A percentile compares a stretch with the other conserved stretches of the same genome.
Conservation (phyloP, 352 stramenopile species). For the Phytophthora boehmeriae region DNA sequence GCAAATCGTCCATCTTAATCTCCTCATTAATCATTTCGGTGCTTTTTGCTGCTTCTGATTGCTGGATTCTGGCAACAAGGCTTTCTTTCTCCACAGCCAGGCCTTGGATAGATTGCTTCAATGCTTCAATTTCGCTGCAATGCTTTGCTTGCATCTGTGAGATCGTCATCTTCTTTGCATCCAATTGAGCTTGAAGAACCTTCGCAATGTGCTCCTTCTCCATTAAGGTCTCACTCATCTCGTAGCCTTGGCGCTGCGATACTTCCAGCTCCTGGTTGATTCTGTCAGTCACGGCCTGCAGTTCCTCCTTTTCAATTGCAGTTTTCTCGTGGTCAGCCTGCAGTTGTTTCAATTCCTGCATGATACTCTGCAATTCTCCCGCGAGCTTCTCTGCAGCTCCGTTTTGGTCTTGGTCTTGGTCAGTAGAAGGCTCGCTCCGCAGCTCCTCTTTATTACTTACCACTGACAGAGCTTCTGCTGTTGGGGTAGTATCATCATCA, state of each 20-base stretch:
- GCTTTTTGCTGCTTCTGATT: slow-evolving; percentile 29
- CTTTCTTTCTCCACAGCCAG: slow-evolving; percentile 37
- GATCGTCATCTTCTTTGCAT: slow-evolving; percentile 52
- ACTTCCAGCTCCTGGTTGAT: slow-evolving; percentile 42
- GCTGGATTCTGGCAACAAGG: slow-evolving; percentile 25
- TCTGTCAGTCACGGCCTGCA: slow-evolving; percentile 37
- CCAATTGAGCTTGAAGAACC: slow-evolving; percentile 49
- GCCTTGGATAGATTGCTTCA: slow-evolving; percentile 39
- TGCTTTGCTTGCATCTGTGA: slow-evolving; percentile 42
- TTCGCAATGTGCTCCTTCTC: slow-evolving; percentile 49
- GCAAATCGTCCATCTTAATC: background rate
- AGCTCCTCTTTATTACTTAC: background rate
- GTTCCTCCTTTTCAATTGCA: slow-evolving; percentile 39
- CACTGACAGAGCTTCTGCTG: slow-evolving; percentile 1
- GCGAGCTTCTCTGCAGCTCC: slow-evolving; percentile 30
- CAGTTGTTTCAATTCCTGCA: slow-evolving; percentile 44
- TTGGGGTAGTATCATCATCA: slow-evolving; percentile 2
- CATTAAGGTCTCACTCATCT: slow-evolving; percentile 43
- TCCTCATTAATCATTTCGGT: slow-evolving; percentile 7
- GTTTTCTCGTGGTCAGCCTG: slow-evolving; percentile 35
- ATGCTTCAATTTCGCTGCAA: slow-evolving; percentile 28
- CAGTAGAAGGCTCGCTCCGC: background rate
- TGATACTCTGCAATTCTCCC: slow-evolving; percentile 40
- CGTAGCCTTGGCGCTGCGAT: slow-evolving; percentile 29
- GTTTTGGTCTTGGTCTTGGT: slow-evolving; percentile 11